Conservation (phyloP, 352 stramenopile species). For the Aphanomyces astaci region DNA sequence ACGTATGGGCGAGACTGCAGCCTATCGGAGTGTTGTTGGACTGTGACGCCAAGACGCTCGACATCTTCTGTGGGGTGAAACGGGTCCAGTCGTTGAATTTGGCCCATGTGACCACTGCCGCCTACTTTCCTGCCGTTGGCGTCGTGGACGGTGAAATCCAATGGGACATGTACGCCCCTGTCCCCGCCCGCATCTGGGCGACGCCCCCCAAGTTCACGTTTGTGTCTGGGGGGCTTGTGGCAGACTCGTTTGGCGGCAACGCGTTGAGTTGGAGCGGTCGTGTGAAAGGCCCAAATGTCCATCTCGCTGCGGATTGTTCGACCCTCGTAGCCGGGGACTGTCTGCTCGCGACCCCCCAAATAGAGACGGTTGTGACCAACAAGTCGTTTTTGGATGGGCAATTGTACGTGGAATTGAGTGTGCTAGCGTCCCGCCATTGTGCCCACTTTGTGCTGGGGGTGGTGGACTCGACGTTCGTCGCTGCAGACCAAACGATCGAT, state of each 20-base stretch:
- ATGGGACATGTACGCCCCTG: slow-evolving; percentile 48
- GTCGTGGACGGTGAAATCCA: slow-evolving; percentile 48
- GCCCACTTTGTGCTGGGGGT: slow-evolving; percentile 7
- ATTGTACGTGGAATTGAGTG: slow-evolving; percentile 12
- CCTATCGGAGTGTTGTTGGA: slow-evolving; percentile 23
- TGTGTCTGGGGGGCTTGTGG: slow-evolving; percentile 57
- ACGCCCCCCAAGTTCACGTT: slow-evolving; percentile 53
- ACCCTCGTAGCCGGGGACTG: slow-evolving; percentile 49
- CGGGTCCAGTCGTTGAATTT: slow-evolving; percentile 34
- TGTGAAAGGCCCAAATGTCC: slow-evolving; percentile 41
- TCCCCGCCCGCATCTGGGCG: slow-evolving; percentile 60
- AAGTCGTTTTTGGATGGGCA: slow-evolving; percentile 15
- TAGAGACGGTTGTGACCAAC: slow-evolving; percentile 18
- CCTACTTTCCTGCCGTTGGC: slow-evolving; percentile 47
- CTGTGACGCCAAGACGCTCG: slow-evolving; percentile 46
- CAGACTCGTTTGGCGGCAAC: slow-evolving; percentile 45
- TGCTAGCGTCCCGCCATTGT: not conserved
- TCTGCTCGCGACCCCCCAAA: not conserved
- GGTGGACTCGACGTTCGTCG: slow-evolving; percentile 6
- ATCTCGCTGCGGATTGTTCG: slow-evolving; percentile 41
- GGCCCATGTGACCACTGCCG: slow-evolving; percentile 22
- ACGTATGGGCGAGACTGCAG: not conserved
- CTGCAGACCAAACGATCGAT: not conserved
- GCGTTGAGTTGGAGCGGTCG: slow-evolving; percentile 58
- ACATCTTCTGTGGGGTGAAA: slow-evolving; percentile 45